Percentiles rank a stretch among this genome's conserved stretches.
Conservation (phyloP, 2,329 filamentous ascomycete genomes). For the Cercospora sp. region DNA sequence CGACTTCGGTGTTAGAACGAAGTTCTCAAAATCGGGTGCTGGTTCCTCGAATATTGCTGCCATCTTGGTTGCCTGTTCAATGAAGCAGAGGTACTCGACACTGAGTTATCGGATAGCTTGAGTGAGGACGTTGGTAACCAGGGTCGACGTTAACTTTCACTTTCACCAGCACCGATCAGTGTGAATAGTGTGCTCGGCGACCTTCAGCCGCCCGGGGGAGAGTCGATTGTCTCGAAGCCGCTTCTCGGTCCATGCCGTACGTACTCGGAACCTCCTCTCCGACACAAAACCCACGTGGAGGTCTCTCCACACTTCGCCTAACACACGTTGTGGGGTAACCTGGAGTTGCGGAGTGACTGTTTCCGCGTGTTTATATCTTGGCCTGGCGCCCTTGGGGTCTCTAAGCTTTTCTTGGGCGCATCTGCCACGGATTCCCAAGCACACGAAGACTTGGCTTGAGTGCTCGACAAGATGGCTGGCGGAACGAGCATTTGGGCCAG, state of each 20-base stretch:
- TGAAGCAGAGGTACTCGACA: background rate
- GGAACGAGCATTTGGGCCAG: constrained; percentile 23
- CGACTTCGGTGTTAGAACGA: constrained; percentile 8
- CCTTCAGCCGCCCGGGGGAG: background rate
- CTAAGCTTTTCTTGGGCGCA: constrained; percentile 1
- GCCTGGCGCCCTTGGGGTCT: constrained; percentile 1
- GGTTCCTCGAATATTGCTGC: background rate
- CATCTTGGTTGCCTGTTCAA: background rate
- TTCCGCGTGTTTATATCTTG: constrained; percentile 12
- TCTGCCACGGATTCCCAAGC: constrained; percentile 9
- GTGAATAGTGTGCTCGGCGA: constrained; percentile 4
- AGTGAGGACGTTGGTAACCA: background rate
- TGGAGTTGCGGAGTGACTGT: constrained; percentile 14
- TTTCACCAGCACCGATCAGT: background rate
- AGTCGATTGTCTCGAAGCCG: background rate
- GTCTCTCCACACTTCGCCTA: constrained; percentile 6
- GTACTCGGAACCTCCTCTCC: constrained; percentile 11
- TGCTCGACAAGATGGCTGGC: constrained; percentile 15
- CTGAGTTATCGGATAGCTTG: background rate
- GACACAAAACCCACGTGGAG: background rate
- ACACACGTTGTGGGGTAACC: constrained; percentile 1
- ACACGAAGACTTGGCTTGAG: background rate
- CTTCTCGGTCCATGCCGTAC: constrained; percentile 8
- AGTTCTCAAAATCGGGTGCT: constrained; percentile 3
- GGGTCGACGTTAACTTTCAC: background rate